Evolutionary conservation across 139 green algal genomes (phyloP), one percentile per base, ranked within the genome.

Genomic region (Micractinium conductrix): DNA sequence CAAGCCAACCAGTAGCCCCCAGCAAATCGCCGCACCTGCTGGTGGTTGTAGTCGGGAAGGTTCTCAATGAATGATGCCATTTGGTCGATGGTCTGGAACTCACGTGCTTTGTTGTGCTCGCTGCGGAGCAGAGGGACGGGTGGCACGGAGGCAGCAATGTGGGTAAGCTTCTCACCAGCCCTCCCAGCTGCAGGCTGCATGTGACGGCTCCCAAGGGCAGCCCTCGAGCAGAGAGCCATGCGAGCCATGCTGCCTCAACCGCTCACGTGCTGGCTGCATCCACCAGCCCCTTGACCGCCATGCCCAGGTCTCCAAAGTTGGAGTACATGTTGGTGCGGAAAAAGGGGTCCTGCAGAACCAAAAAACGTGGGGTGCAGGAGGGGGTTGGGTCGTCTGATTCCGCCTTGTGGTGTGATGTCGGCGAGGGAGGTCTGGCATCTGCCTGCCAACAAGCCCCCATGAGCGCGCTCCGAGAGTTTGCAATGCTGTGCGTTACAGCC

Each of bases 11-110:
- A n/a, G n/a, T n/a, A n/a, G n/a, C n/a, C n/a, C n/a, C n/a, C n/a
- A n/a, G n/a, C n/a, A n/a, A n/a, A 44, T 14, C 35, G 24, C 38
- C 69, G 6, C n/a, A 62, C 73, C 73, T 26, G 89, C 84, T 55
- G 88, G 75, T 90, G 86, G 42, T 76, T 90, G 88, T 96, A 96
- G 70, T 97, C 95, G 30, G 73, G 45, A 45, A 91, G 89, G 89
- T 96, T 92, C 86, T 98, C 94, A 45, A 98, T 92, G 85, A 98
- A 98, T 24, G 87, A 84, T 28, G 88, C 86, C 94, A 98, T 98
- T 86, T 98, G 95, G 62, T 97, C 94, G 44, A 98, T 90, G 30
- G 89, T 85, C 65, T 89, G 78, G 80, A 89, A 89, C 9, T 87
- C 86, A 22, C 70, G 44, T 19, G 69, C 79, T 10, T 35, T 60